These are phyloP conservation scores for Ceratobasidium sp. DNA, from an alignment of 1,284 basidiomycete genomes.

Conservation along the genomic window DNA sequence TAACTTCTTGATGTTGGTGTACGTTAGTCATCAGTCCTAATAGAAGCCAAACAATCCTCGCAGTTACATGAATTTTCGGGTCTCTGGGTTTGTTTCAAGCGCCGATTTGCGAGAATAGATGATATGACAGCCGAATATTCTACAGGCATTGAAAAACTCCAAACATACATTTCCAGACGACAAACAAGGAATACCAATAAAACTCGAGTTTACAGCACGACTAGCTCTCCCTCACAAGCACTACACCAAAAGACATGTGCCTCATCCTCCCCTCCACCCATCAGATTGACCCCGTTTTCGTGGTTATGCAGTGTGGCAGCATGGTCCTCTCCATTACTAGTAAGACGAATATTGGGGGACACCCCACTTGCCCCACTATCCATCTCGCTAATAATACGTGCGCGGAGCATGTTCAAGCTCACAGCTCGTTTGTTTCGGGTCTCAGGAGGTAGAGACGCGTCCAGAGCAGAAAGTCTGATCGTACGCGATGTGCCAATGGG, in stretches of 20 bases:
- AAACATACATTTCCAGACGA: neutral
- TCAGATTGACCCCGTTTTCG: conserved; percentile 47
- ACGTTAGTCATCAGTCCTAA: neutral
- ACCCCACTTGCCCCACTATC: conserved; percentile 42
- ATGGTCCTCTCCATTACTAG: conserved; percentile 38
- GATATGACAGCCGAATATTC: neutral
- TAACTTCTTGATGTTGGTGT: neutral
- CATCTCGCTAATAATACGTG: conserved; percentile 79
- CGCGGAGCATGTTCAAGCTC: conserved; percentile 87
- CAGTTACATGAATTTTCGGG: too few species aligned
- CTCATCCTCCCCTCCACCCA: conserved; percentile 73
- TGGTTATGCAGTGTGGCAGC: conserved; percentile 33
- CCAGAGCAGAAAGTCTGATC: conserved; percentile 62
- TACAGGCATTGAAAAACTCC: neutral
- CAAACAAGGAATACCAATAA: neutral
- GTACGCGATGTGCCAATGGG: conserved; percentile 52
- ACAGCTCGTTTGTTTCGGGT: conserved; percentile 84
- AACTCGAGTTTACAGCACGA: conserved; percentile 62
- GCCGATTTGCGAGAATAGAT: too few species aligned
- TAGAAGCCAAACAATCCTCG: neutral
- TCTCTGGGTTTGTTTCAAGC: too few species aligned
- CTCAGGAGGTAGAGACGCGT: conserved; percentile 73
- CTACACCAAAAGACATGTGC: conserved; percentile 86
- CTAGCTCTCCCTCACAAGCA: conserved; percentile 77
- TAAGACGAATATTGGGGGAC: conserved; percentile 16